Evolutionary conservation across 768 basidiomycete species (phyloP).

Genomic region (Pleurotus djamor): DNA sequence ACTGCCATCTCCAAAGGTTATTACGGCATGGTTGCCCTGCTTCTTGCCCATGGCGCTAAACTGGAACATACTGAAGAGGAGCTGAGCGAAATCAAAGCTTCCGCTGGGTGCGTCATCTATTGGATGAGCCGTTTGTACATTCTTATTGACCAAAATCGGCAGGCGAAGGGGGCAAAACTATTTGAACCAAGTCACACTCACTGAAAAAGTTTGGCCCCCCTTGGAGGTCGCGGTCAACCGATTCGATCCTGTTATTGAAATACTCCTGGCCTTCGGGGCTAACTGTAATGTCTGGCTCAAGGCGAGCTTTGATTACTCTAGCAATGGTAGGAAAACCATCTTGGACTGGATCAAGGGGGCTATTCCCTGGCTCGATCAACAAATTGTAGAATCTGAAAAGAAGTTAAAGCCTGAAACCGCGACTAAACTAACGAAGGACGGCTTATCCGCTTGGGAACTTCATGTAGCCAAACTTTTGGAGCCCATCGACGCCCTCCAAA

Average conservation of each 20-base stretch:
- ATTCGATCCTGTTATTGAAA: conserved; percentile 33
- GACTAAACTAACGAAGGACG: conserved; percentile 10
- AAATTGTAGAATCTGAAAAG: conserved; percentile 19
- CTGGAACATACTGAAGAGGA: conserved; percentile 30
- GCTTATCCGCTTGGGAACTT: conserved; percentile 7
- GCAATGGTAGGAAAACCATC: conserved; percentile 12
- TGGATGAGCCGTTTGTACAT: neutral
- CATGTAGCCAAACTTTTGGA: neutral
- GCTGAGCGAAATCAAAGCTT: conserved; percentile 23
- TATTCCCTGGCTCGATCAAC: conserved; percentile 16
- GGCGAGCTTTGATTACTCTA: conserved; percentile 15
- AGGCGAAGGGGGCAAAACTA: neutral
- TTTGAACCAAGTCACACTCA: conserved; percentile 13
- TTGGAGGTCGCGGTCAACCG: conserved; percentile 32
- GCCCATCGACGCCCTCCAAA: neutral
- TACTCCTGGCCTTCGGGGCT: conserved; percentile 36
- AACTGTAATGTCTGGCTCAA: conserved; percentile 29
- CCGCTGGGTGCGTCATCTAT: neutral
- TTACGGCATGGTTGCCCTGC: conserved; percentile 31
- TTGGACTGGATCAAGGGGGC: conserved; percentile 37
- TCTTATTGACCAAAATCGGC: neutral
- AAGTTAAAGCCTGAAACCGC: neutral
- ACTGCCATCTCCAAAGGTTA: conserved; percentile 29
- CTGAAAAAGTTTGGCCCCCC: conserved; percentile 26
- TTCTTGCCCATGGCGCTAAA: conserved; percentile 42